phyloP scores from a whole-genome alignment of 2,329 filamentous ascomycete genomes.

The Monosporascus cannonballus region DNA sequence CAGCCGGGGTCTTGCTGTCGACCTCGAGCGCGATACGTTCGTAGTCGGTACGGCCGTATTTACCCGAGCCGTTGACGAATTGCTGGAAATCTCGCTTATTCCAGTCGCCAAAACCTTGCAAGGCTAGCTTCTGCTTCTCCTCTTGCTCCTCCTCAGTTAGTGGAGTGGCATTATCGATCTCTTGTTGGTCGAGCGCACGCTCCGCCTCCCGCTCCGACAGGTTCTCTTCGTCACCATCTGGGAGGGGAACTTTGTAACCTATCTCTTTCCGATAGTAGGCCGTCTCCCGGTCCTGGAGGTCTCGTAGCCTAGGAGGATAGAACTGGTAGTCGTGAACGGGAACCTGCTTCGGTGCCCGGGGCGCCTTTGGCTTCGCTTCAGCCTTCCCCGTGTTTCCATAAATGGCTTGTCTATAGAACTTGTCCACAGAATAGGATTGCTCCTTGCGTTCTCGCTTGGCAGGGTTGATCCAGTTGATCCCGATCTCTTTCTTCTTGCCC shows the following conservation, averaged over 20 bases:
- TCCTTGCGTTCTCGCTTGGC: constrained; percentile 98
- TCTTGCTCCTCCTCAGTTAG: constrained; percentile 84
- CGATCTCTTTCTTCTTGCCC: constrained; percentile 84
- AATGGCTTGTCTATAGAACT: constrained; percentile 92
- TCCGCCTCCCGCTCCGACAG: constrained; percentile 81
- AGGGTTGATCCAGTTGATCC: constrained; percentile 95
- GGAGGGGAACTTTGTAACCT: constrained; percentile 85
- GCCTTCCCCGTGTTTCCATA: constrained; percentile 67
- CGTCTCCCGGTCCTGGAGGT: constrained; percentile 93
- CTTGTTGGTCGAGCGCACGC: constrained; percentile 78
- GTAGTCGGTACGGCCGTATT: constrained; percentile 83
- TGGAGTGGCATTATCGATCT: constrained; percentile 86
- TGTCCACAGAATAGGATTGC: constrained; percentile 96
- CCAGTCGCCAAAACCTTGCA: constrained; percentile 88
- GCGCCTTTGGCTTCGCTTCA: constrained; percentile 88
- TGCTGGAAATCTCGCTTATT: constrained; percentile 97
- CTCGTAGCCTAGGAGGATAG: constrained; percentile 76
- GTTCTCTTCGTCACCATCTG: constrained; percentile 83
- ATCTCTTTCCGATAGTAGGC: constrained; percentile 96
- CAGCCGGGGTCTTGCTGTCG: constrained; percentile 78
- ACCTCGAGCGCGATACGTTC: constrained; percentile 82
- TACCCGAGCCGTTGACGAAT: constrained; percentile 91
- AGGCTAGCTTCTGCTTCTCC: constrained; percentile 76
- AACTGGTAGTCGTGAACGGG: constrained; percentile 95
- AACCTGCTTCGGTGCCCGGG: constrained; percentile 90